Evolutionary conservation across 139 green algal genomes (phyloP), one percentile per base, ranked within the genome.

Genomic region (Nannochloris sp.): DNA sequence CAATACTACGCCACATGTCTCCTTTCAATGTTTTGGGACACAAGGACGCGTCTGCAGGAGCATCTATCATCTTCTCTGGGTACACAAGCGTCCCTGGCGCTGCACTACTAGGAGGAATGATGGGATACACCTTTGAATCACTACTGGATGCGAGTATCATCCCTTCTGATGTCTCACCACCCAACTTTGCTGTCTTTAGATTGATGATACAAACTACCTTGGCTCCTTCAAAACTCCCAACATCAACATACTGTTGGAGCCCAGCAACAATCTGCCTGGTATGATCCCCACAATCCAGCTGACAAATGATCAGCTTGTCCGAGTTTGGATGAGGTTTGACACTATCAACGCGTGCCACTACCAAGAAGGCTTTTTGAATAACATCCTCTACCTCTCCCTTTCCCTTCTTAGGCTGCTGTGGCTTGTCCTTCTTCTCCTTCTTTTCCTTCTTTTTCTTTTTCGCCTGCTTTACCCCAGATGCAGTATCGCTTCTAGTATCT

Each of bases 151-250:
- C 80, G 43, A 86, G 61, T 16, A 86, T 78, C 80, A 86, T 86
- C 13, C 70, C 80, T 66, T 83, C 76, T 36, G 59, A 75, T 43
- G 67, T 48, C 58, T 84, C 45, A 12, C 80, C 80, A 12, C 70
- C 79, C 31, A 84, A 69, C 67, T 82, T 86, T 28, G 80, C 80
- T 9, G 77, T 45, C 66, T 86, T 86, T n/a, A 86, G 66, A 74
- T 86, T 86, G 55, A 67, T 29, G 23, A 86, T 66, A n/a, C 68
- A 68, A 25, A 37, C 55, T 26, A 84, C 77, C 13, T 76, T 58
- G 5, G 37, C 25, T 3, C 61, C 71, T 31, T 61, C 29, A 53
- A 86, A 71, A 43, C 65, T 33, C 9, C 74, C 68, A 6, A 26
- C 28, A 2, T 43, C 14, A 2, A 86, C 46, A 68, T 68, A 76